These are phyloP conservation scores for Arthonia radiata DNA, from an alignment of 495 filamentous ascomycete genomes.

Conservation along the genomic window DNA sequence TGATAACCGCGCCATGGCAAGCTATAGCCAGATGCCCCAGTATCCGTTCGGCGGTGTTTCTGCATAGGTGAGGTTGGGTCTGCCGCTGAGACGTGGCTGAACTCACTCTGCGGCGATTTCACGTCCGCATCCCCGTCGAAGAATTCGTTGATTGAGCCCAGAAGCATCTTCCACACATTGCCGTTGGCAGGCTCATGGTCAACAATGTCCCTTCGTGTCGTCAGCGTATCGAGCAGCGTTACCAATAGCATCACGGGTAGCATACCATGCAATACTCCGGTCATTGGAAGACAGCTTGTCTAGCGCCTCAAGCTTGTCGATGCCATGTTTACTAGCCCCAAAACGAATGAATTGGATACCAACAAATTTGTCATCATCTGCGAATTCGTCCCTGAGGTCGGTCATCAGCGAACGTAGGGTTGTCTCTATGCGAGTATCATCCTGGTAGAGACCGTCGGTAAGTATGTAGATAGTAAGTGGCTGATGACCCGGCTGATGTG, in stretches of 20 bases:
- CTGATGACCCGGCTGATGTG: neutral
- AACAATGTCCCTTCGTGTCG: slow-evolving; percentile 12
- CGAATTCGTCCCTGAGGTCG: slow-evolving; percentile 6
- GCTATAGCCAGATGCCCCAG: too few relatives aligned
- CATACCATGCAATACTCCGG: too few relatives aligned
- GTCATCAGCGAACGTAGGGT: slow-evolving; percentile 9
- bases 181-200: slow-evolving; percentile 11
- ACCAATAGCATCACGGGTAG: slow-evolving; percentile 4
- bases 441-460: slow-evolving; percentile 17
- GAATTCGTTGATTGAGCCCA: slow-evolving; percentile 11
- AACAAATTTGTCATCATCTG: slow-evolving; percentile 8
- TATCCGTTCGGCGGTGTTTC: too few relatives aligned
- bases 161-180: slow-evolving; percentile 15
- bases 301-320: slow-evolving; percentile 9
- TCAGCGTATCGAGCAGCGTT: slow-evolving; percentile 4
- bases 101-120: too few relatives aligned
- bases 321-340: slow-evolving; percentile 12
- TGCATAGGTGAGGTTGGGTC: too few relatives aligned
- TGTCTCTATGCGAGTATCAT: slow-evolving; percentile 4
- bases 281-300: slow-evolving; percentile 7
- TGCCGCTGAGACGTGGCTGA: too few relatives aligned
- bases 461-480: slow-evolving; percentile 16
- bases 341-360: slow-evolving; percentile 20
- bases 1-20: too few relatives aligned
- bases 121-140: too few relatives aligned